Conservation (phyloP, 2,329 filamentous ascomycete genomes). For the Curvularia lunata region DNA sequence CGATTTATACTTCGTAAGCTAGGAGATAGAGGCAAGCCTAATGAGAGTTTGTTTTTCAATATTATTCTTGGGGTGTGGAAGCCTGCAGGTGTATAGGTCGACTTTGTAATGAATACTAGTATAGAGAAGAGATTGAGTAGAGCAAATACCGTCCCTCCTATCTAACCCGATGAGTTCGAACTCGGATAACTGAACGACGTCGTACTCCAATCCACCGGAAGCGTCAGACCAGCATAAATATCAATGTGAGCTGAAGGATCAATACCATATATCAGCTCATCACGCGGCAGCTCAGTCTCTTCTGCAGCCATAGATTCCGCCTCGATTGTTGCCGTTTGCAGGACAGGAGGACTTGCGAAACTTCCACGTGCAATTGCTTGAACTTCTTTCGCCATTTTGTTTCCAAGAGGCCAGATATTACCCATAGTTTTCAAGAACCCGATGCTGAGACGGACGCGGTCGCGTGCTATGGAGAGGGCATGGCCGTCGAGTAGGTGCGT, state of each 20-base stretch:
- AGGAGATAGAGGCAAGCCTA: too few species aligned
- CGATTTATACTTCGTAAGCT: too few species aligned
- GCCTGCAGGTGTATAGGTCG: too few species aligned
- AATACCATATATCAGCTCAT: constrained; percentile 41
- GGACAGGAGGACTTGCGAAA: constrained; percentile 33
- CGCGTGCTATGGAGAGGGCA: constrained; percentile 69
- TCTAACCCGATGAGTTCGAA: constrained; percentile 15
- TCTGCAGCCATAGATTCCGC: constrained; percentile 20
- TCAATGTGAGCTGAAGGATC: constrained; percentile 39
- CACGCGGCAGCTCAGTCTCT: constrained; percentile 38
- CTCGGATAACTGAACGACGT: constrained; percentile 20
- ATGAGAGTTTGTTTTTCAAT: too few species aligned
- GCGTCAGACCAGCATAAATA: constrained; percentile 40
- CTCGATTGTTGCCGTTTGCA: constrained; percentile 18
- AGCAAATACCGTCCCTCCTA: background rate
- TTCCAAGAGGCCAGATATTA: constrained; percentile 73
- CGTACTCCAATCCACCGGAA: constrained; percentile 33
- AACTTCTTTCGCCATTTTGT: constrained; percentile 73
- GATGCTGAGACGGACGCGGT: constrained; percentile 78
- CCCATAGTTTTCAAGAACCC: constrained; percentile 73
- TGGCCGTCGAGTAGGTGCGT: constrained; percentile 55
- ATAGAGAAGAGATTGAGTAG: background rate
- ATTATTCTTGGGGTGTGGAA: too few species aligned
- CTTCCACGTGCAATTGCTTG: constrained; percentile 76
- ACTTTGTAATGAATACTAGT: too few species aligned